These are phyloP conservation scores for Tulasnella sp. DNA, from an alignment of 768 basidiomycete species.

Conservation along the genomic window DNA sequence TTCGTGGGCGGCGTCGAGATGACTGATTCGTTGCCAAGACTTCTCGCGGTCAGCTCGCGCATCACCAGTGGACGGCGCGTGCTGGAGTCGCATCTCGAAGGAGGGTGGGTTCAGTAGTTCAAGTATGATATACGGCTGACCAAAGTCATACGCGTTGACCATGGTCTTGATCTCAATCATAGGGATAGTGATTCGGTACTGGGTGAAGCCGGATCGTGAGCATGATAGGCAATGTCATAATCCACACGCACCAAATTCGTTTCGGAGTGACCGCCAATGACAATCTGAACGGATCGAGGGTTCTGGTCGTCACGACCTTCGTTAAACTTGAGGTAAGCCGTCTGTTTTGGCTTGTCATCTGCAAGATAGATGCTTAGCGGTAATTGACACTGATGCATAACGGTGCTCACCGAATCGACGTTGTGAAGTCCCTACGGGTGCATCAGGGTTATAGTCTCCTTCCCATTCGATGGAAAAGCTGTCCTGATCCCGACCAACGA, in stretches of 20 bases:
- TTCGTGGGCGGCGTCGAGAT: conserved; percentile 45
- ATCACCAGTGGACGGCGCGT: conserved; percentile 38
- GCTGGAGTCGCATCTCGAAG: conserved; percentile 47
- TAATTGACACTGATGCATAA: conserved; percentile 38
- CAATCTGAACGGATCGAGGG: neutral
- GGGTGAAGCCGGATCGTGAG: conserved; percentile 25
- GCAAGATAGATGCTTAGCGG: neutral
- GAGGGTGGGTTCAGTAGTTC: conserved; percentile 36
- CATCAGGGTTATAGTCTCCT: conserved; percentile 32
- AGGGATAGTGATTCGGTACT: conserved; percentile 1
- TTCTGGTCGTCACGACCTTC: conserved; percentile 2
- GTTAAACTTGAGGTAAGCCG: conserved; percentile 6
- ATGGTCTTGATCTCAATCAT: conserved; percentile 35
- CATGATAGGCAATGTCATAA: conserved; percentile 41
- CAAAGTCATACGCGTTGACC: conserved; percentile 45
- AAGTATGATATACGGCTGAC: conserved; percentile 45
- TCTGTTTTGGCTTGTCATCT: neutral
- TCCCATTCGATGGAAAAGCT: conserved; percentile 64
- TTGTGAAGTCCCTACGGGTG: conserved; percentile 43
- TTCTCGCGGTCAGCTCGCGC: conserved; percentile 31
- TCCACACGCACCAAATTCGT: conserved; percentile 22
- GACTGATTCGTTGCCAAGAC: conserved; percentile 45
- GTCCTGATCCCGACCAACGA: conserved; percentile 21
- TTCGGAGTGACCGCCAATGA: neutral
- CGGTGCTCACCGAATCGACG: conserved; percentile 45